Evolutionary conservation across 169 alveolate genomes (phyloP).

Genomic region (Plasmodium fragile): DNA sequence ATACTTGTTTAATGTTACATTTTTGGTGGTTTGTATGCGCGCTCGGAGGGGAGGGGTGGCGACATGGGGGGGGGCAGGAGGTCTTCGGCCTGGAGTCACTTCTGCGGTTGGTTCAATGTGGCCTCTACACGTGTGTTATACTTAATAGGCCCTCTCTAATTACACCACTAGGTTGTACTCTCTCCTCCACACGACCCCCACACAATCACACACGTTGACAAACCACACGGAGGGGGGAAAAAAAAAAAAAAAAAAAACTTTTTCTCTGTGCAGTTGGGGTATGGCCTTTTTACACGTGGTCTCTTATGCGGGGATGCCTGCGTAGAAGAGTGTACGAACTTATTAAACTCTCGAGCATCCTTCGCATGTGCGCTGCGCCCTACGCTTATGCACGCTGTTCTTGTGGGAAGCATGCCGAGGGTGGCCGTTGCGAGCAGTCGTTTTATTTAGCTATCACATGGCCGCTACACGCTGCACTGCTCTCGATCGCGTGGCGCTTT

Average conservation of each 20-base stretch:
- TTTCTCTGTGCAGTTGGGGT: neutral
- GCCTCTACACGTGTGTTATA: no score
- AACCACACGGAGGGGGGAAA: neutral
- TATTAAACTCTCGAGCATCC: neutral
- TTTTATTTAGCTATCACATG: neutral
- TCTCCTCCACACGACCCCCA: neutral
- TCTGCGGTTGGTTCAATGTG: neutral
- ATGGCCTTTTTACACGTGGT: neutral
- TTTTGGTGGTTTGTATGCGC: neutral
- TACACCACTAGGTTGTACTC: neutral
- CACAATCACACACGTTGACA: neutral
- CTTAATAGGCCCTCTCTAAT: neutral
- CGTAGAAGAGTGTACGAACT: neutral
- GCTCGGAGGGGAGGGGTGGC: neutral
- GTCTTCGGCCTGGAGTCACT: neutral
- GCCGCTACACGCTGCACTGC: neutral
- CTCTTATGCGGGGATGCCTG: neutral
- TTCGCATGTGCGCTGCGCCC: neutral
- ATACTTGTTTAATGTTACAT: slow-evolving; percentile 92
- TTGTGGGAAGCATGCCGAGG: neutral
- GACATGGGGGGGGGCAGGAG: neutral
- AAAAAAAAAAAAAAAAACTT: no score
- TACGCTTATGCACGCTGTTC: neutral
- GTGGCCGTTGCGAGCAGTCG: neutral
- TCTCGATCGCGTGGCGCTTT: neutral